Percentiles rank a stretch among this genome's conserved stretches.
Conservation (phyloP, 2,329 filamentous ascomycete species). For the Penicillium sp. region DNA sequence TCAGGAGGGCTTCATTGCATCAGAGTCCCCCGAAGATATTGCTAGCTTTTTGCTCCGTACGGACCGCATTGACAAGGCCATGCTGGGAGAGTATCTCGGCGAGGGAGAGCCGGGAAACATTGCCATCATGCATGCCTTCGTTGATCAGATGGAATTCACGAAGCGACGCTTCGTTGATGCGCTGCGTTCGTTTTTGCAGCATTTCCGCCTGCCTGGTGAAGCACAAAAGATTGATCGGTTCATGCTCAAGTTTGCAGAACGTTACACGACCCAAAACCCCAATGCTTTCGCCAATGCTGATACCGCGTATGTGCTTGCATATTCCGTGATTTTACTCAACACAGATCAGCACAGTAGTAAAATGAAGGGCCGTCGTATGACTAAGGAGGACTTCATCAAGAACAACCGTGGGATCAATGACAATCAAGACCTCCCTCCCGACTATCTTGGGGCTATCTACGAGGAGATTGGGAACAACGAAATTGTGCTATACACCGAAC, state of each 20-base stretch:
- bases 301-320: slow-evolving; percentile 92
- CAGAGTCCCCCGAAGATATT: slow-evolving; percentile 75
- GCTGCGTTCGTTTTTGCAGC: slow-evolving; percentile 85
- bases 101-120: slow-evolving; percentile 93
- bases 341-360: slow-evolving; percentile 92
- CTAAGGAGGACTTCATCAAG: slow-evolving; percentile 95
- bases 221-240: slow-evolving; percentile 99
- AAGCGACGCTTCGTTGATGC: slow-evolving; percentile 92
- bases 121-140: slow-evolving; percentile 97
- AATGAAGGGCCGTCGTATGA: slow-evolving; percentile 80
- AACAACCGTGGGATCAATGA: slow-evolving; percentile 99
- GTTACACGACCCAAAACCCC: slow-evolving; percentile 91
- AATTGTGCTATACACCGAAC: slow-evolving; percentile 90
- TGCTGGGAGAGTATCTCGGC: slow-evolving; percentile 90
- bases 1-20: slow-evolving; percentile 81
- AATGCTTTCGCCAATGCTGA: slow-evolving; percentile 98
- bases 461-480: slow-evolving; percentile 91
- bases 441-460: slow-evolving; percentile 85
- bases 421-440: slow-evolving; percentile 85
- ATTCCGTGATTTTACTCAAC: slow-evolving; percentile 95
- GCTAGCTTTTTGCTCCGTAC: slow-evolving; percentile 78
- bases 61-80: slow-evolving; percentile 83
- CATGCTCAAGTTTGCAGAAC: slow-evolving; percentile 98
- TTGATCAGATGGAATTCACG: slow-evolving; percentile 90
- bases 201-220: slow-evolving; percentile 91